Evolutionary conservation across 106 monocot genomes (phyloP).

Genomic region (Cymbidium sinense): DNA sequence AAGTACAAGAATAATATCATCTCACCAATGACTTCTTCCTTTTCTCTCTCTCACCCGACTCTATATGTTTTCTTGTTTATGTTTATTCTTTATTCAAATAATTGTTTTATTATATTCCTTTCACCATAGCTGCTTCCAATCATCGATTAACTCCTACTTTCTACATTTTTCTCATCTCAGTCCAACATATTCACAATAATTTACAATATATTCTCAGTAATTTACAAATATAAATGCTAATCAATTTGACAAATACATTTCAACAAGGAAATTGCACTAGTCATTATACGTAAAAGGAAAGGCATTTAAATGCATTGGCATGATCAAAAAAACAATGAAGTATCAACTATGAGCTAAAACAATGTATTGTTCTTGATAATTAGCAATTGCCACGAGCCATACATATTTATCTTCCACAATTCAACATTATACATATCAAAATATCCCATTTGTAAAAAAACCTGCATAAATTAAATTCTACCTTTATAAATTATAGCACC

Average conservation of each 20-base stretch:
- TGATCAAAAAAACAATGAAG: not conserved
- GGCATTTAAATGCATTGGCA: not conserved
- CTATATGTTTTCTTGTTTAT: not conserved
- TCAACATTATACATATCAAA: not conserved
- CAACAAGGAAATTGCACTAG: not conserved
- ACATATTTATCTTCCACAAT: not conserved
- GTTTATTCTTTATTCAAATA: not conserved
- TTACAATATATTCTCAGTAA: no score
- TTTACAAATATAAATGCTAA: no score
- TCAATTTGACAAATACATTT: not conserved
- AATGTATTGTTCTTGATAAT: not conserved
- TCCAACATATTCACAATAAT: no score
- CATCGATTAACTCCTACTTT: no score
- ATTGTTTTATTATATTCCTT: no score
- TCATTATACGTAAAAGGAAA: not conserved
- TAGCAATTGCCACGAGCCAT: not conserved
- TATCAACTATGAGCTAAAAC: not conserved
- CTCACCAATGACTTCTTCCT: not conserved
- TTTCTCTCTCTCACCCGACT: not conserved
- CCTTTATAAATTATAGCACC: not conserved
- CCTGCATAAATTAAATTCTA: not conserved
- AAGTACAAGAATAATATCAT: not conserved
- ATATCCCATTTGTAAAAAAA: not conserved
- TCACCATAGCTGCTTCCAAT: no score
- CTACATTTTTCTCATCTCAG: no score